Evolutionary conservation across 202 grass and related monocot genomes (phyloP).

Genomic region (Setaria italica): DNA sequence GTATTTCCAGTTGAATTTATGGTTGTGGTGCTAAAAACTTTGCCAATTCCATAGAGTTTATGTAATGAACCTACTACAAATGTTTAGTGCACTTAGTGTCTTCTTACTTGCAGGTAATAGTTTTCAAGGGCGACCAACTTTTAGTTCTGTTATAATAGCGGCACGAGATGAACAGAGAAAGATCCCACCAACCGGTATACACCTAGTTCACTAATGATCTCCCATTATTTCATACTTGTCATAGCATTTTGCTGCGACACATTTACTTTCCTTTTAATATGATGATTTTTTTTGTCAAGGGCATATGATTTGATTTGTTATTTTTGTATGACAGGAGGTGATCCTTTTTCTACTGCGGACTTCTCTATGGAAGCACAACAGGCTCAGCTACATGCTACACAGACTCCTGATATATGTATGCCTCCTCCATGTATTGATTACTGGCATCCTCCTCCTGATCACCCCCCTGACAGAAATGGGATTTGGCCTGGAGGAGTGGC

Average conservation of each 20-base stretch:
- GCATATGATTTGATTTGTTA: constrained; percentile 1
- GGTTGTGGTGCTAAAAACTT: constrained; percentile 8
- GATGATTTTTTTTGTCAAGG: constrained; percentile 2
- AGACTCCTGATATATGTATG: constrained; percentile 34
- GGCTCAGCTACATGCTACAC: constrained; percentile 41
- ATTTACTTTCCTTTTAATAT: constrained; percentile 21
- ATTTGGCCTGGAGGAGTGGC: constrained; percentile 50
- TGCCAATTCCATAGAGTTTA: constrained; percentile 22
- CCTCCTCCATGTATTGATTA: constrained; percentile 44
- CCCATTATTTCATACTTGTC: constrained; percentile 13
- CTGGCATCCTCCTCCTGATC: constrained; percentile 60
- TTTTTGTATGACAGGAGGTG: constrained; percentile 47
- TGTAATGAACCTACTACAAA: constrained; percentile 8
- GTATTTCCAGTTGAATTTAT: not conserved
- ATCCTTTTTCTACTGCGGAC: constrained; percentile 39
- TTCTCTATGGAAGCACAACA: constrained; percentile 46
- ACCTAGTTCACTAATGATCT: constrained; percentile 19
- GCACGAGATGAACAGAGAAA: constrained; percentile 58
- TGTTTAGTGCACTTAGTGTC: constrained; percentile 30
- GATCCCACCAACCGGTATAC: constrained; percentile 45
- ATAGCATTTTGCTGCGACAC: not conserved
- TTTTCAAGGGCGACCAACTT: constrained; percentile 51
- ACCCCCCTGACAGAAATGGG: constrained; percentile 52
- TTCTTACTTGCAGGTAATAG: constrained; percentile 54
- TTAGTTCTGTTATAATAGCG: constrained; percentile 51